Evolutionary conservation across 2,329 filamentous ascomycete species (phyloP).

Genomic region (Cytospora mali): DNA sequence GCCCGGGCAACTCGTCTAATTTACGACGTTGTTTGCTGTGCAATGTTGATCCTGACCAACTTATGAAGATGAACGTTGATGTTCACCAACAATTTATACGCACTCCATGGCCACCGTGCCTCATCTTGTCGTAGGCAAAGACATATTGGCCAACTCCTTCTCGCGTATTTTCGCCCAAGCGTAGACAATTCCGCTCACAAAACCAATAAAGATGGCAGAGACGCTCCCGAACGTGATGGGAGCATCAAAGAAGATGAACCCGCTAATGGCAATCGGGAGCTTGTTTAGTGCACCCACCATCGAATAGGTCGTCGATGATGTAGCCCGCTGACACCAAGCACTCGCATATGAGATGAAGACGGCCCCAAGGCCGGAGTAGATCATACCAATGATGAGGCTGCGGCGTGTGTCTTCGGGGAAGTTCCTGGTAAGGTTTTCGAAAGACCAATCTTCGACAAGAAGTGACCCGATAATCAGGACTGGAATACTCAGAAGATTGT

Average conservation of each 20-base stretch:
- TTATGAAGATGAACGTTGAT: not conserved
- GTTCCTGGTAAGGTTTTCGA: slow-evolving; percentile 78
- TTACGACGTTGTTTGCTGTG: too few relatives aligned
- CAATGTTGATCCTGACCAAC: too few relatives aligned
- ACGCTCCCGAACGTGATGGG: slow-evolving; percentile 91
- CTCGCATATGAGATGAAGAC: slow-evolving; percentile 99
- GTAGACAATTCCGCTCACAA: slow-evolving; percentile 90
- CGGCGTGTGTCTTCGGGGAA: slow-evolving; percentile 84
- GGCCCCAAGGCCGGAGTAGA: slow-evolving; percentile 88
- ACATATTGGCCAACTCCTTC: slow-evolving; percentile 64
- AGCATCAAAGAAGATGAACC: slow-evolving; percentile 91
- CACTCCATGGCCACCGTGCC: slow-evolving; percentile 29
- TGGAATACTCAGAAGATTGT: slow-evolving; percentile 95
- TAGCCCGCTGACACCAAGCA: slow-evolving; percentile 96
- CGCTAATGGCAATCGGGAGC: slow-evolving; percentile 89
- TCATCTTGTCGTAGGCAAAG: slow-evolving; percentile 65
- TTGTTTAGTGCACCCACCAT: slow-evolving; percentile 99
- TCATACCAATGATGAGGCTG: slow-evolving; percentile 80
- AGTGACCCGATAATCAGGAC: slow-evolving; percentile 82
- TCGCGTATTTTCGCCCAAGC: slow-evolving; percentile 84
- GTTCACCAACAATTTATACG: too few relatives aligned
- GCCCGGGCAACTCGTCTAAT: too few relatives aligned
- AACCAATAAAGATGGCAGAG: slow-evolving; percentile 87
- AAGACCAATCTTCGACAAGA: slow-evolving; percentile 89
- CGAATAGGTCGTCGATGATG: slow-evolving; percentile 96